phyloP scores from a whole-genome alignment of 1,284 basidiomycete species.

The Leccinum pseudoinsigne region DNA sequence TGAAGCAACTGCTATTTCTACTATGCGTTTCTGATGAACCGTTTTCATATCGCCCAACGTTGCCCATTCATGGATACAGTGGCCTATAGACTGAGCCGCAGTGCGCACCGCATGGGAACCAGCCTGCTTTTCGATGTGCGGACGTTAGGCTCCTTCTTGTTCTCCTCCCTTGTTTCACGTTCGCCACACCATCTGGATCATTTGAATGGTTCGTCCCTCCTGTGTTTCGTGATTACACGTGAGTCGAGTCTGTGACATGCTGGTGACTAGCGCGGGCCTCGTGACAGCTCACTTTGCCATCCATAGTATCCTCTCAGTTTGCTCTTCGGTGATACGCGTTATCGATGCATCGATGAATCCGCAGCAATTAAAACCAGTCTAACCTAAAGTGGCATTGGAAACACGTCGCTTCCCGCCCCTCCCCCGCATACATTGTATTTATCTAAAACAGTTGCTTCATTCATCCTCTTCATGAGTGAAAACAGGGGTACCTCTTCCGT shows the following conservation, averaged over 20 bases:
- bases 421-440: not conserved
- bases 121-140: constrained; percentile 15
- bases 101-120: constrained; percentile 20
- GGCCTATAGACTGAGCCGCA: constrained; percentile 9
- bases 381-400: constrained; percentile 23
- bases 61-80: constrained; percentile 15
- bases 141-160: constrained; percentile 9
- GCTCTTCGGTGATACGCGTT: constrained; percentile 15
- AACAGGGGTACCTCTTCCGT: not conserved
- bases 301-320: constrained; percentile 13
- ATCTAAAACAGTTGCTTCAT: not conserved
- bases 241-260: not conserved
- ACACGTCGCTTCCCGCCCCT: not conserved
- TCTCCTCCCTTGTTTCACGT: constrained; percentile 6
- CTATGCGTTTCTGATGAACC: constrained; percentile 18
- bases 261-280: not conserved
- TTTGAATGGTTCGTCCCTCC: not conserved
- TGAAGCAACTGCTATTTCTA: constrained; percentile 27
- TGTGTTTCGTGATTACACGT: constrained; percentile 8
- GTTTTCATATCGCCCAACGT: constrained; percentile 29
- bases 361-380: constrained; percentile 12
- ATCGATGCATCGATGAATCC: constrained; percentile 16
- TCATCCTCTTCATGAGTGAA: constrained; percentile 7
- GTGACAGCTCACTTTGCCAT: not conserved
- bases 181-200: not conserved